Evolutionary conservation across 805 yeast genomes (phyloP).

Genomic region (Kazachstania africana): DNA sequence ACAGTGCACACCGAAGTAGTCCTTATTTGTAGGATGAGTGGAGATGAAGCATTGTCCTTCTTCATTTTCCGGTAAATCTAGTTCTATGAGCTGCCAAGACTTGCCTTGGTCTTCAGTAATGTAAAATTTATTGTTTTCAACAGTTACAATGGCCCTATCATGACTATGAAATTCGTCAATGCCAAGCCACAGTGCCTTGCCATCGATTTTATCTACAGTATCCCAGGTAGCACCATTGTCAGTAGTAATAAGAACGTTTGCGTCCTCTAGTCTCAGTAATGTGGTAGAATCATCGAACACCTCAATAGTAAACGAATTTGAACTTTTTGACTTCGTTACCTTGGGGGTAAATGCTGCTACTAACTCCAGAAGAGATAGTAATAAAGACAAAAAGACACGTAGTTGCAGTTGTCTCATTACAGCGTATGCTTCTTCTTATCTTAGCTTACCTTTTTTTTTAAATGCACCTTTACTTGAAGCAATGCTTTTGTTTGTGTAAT

Average conservation of each 20-base stretch:
- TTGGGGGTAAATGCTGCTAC: slow-evolving; percentile 12
- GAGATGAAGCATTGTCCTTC: too few species aligned
- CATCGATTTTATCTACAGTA: slow-evolving; percentile 4
- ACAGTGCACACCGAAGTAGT: too few species aligned
- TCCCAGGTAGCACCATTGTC: slow-evolving; percentile 45
- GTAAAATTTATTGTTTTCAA: slow-evolving; percentile 4
- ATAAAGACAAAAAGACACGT: background rate
- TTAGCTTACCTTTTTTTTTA: too few species aligned
- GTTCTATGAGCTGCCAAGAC: slow-evolving; percentile 10
- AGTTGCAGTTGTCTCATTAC: too few species aligned
- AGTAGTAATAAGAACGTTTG: slow-evolving; percentile 27
- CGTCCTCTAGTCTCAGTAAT: slow-evolving; percentile 26
- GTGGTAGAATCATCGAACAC: slow-evolving; percentile 43
- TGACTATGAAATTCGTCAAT: slow-evolving; percentile 9
- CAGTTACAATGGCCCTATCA: slow-evolving; percentile 13
- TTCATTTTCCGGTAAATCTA: background rate
- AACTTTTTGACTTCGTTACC: slow-evolving; percentile 6
- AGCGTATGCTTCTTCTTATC: too few species aligned
- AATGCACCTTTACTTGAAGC: too few species aligned
- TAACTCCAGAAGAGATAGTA: background rate
- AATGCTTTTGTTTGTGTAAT: too few species aligned
- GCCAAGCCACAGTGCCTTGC: slow-evolving; percentile 1
- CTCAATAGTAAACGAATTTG: slow-evolving; percentile 3
- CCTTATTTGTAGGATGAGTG: background rate
- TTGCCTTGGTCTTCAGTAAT: slow-evolving; percentile 22